Evolutionary conservation across 495 filamentous ascomycete species (phyloP).

Genomic region (Neurospora hispaniola): DNA sequence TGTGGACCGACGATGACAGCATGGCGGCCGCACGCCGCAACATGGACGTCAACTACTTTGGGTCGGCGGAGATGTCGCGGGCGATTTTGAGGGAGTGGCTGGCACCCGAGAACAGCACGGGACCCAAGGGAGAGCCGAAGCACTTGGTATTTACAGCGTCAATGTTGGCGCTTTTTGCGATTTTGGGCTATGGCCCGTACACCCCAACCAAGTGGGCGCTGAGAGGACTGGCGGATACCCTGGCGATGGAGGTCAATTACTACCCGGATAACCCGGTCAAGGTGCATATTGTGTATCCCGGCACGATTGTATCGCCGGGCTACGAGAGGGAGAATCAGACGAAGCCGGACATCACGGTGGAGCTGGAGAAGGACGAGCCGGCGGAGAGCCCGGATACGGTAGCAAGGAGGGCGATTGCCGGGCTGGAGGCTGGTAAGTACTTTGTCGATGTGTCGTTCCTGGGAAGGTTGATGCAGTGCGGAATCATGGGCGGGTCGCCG

Average conservation of each 20-base stretch:
- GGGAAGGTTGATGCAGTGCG: constrained; percentile 57
- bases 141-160: constrained; percentile 88
- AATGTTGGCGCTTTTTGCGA: constrained; percentile 58
- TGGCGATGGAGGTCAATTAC: constrained; percentile 73
- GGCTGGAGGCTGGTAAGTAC: constrained; percentile 71
- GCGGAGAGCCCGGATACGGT: constrained; percentile 69
- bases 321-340: constrained; percentile 65
- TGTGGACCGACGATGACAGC: constrained; percentile 62
- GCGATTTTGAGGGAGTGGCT: constrained; percentile 52
- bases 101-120: constrained; percentile 28
- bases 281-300: constrained; percentile 78
- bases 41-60: constrained; percentile 90
- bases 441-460: constrained; percentile 61
- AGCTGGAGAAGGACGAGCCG: constrained; percentile 73
- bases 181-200: constrained; percentile 82
- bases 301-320: constrained; percentile 66
- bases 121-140: constrained; percentile 36
- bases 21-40: constrained; percentile 56
- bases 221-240: constrained; percentile 68
- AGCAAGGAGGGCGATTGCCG: constrained; percentile 55
- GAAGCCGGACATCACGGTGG: constrained; percentile 73
- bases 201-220: constrained; percentile 79
- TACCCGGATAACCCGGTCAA: constrained; percentile 61
- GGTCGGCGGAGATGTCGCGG: constrained; percentile 78
- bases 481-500: constrained; percentile 43